Percentiles rank a stretch among this genome's conserved stretches.
Conservation (phyloP, 1,139 yeast genomes). For the Suhomyces coccinellae region DNA sequence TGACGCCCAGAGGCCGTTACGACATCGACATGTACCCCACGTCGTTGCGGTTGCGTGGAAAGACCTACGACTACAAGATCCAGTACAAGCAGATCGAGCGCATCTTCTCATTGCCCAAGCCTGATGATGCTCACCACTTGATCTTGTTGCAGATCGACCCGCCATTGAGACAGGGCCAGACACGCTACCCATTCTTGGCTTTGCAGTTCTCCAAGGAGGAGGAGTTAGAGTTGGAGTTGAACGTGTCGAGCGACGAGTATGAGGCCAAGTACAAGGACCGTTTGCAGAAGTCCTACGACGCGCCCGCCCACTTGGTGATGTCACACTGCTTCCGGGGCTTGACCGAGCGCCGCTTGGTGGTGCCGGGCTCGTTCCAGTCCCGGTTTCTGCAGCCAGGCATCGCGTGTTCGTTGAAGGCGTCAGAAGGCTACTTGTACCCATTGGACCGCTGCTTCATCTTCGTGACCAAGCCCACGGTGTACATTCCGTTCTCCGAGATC, state of each 20-base stretch:
- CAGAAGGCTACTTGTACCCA: conserved; percentile 90
- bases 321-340: conserved; percentile 89
- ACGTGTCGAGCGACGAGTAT: conserved; percentile 80
- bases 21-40: conserved; percentile 92
- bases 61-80: conserved; percentile 94
- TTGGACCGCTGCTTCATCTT: conserved; percentile 88
- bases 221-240: conserved; percentile 86
- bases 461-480: conserved; percentile 91
- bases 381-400: conserved; percentile 79
- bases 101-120: conserved; percentile 87
- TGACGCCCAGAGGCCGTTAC: conserved; percentile 98
- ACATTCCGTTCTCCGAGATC: conserved; percentile 84
- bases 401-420: conserved; percentile 89
- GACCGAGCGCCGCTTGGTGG: conserved; percentile 79
- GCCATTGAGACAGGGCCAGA: conserved; percentile 88
- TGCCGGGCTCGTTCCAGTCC: conserved; percentile 84
- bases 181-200: conserved; percentile 89
- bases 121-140: conserved; percentile 89
- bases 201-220: conserved; percentile 88
- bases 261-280: conserved; percentile 74
- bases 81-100: conserved; percentile 90
- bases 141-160: conserved; percentile 92
- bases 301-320: conserved; percentile 81
- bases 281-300: conserved; percentile 75
- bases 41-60: conserved; percentile 91